Evolutionary conservation across 2,329 filamentous ascomycete genomes (phyloP).

Genomic region (Elsinoe perseae): DNA sequence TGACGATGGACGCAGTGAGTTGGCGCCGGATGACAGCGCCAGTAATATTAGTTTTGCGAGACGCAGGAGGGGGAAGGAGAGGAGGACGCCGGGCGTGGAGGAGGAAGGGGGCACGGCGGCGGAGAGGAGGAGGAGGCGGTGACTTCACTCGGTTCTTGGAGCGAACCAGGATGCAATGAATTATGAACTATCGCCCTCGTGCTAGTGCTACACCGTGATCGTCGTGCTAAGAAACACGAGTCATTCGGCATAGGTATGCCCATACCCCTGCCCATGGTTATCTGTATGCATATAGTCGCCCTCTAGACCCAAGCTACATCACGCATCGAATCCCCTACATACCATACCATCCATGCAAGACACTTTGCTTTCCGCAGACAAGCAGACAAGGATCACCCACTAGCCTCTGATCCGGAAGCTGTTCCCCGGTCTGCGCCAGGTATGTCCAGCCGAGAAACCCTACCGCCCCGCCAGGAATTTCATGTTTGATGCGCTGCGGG

Average conservation of each 20-base stretch:
- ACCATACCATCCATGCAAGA: neutral
- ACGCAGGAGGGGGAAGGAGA: slow-evolving; percentile 53
- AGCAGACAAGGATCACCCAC: neutral
- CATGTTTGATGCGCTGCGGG: neutral
- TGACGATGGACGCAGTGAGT: slow-evolving; percentile 39
- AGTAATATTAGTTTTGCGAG: slow-evolving; percentile 72
- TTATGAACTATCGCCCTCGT: neutral
- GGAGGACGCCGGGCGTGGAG: slow-evolving; percentile 8
- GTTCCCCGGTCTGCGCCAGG: neutral
- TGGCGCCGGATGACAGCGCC: slow-evolving; percentile 71
- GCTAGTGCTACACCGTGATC: too few species aligned
- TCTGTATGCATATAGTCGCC: too few species aligned
- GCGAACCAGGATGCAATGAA: neutral
- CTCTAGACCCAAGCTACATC: neutral
- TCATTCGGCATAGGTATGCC: too few species aligned
- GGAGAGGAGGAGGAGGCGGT: slow-evolving; percentile 1
- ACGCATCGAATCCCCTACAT: neutral
- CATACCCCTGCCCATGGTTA: too few species aligned
- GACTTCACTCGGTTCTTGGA: neutral
- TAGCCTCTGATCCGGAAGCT: neutral
- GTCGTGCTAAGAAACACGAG: too few species aligned
- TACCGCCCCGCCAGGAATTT: neutral
- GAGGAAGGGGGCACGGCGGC: slow-evolving; percentile 1
- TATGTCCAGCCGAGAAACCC: neutral
- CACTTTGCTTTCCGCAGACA: neutral